A percentile compares a stretch with the other conserved stretches of the same genome.
Conservation (phyloP, 1,284 basidiomycete species). For the Veloboletus limbatus region DNA sequence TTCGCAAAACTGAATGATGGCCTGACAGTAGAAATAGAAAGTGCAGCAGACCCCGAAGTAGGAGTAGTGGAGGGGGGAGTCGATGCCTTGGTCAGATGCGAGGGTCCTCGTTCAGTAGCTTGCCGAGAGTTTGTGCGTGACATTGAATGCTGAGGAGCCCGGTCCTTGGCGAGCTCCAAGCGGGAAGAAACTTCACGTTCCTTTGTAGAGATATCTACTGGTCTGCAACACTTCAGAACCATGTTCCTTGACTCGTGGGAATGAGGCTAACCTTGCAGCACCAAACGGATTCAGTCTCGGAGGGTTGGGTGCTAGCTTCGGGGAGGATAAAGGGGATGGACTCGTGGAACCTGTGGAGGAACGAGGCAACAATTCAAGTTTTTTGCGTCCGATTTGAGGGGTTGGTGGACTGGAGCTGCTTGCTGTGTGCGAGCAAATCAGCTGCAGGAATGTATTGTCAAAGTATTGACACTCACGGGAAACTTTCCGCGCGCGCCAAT, state of each 20-base stretch:
- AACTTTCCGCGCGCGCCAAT: constrained; percentile 56
- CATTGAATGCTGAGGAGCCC: constrained; percentile 49
- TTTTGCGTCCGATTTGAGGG: constrained; percentile 73
- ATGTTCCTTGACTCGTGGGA: constrained; percentile 3
- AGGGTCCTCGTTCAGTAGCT: constrained; percentile 50
- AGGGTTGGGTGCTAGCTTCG: constrained; percentile 55
- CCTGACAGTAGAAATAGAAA: constrained; percentile 45
- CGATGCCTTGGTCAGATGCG: constrained; percentile 38
- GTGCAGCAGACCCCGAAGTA: constrained; percentile 26
- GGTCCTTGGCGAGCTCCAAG: constrained; percentile 56
- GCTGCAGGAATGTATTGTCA: neutral
- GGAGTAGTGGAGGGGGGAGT: constrained; percentile 33
- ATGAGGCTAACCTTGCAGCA: constrained; percentile 63
- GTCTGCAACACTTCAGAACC: constrained; percentile 44
- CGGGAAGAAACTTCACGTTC: constrained; percentile 75
- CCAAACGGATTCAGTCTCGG: constrained; percentile 78
- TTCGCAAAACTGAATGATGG: constrained; percentile 71
- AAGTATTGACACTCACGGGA: constrained; percentile 51
- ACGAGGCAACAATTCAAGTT: constrained; percentile 81
- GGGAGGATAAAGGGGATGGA: constrained; percentile 71
- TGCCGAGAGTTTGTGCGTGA: constrained; percentile 70
- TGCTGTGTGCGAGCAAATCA: constrained; percentile 41
- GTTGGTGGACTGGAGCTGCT: constrained; percentile 74
- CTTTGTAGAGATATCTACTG: constrained; percentile 77
- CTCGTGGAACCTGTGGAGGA: constrained; percentile 58